A percentile compares a stretch with the other conserved stretches of the same genome.
Evolutionary conservation across 345 rosid genomes (phyloP).

Genomic region (Populus simonii): DNA sequence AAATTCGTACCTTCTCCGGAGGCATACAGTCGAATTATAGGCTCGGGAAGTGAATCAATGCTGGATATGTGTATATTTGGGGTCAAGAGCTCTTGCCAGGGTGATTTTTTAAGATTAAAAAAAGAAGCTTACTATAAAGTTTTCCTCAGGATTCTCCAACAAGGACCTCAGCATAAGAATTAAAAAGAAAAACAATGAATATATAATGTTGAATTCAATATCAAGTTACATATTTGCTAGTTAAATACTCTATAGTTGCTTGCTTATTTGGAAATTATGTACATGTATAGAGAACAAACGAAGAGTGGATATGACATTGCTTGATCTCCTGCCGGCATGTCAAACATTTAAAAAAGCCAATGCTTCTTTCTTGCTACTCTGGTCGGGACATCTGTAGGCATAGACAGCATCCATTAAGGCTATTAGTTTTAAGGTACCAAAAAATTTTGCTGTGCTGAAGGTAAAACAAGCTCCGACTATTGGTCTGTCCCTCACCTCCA

Average conservation of each 20-base stretch:
- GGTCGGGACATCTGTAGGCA: slow-evolving; percentile 72
- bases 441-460: too few species aligned
- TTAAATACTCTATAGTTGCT: not conserved
- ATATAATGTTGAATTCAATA: not conserved
- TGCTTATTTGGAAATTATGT: not conserved
- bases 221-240: not conserved
- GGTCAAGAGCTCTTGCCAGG: too few species aligned
- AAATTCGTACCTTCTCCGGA: too few species aligned
- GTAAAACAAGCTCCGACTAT: not conserved
- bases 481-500: slow-evolving; percentile 53
- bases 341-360: slow-evolving; percentile 62
- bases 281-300: not conserved
- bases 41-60: too few species aligned
- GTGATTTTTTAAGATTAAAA: too few species aligned
- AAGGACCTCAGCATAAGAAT: not conserved
- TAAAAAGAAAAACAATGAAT: not conserved
- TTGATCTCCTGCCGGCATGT: not conserved
- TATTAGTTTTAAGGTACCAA: not conserved
- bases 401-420: not conserved
- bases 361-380: slow-evolving; percentile 55
- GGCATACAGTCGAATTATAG: too few species aligned
- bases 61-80: too few species aligned
- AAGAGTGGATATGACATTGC: not conserved
- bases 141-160: not conserved
- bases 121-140: too few species aligned